These are phyloP conservation scores for Austropuccinia psidii DNA, from an alignment of 1,284 basidiomycete species.

Conservation along the genomic window DNA sequence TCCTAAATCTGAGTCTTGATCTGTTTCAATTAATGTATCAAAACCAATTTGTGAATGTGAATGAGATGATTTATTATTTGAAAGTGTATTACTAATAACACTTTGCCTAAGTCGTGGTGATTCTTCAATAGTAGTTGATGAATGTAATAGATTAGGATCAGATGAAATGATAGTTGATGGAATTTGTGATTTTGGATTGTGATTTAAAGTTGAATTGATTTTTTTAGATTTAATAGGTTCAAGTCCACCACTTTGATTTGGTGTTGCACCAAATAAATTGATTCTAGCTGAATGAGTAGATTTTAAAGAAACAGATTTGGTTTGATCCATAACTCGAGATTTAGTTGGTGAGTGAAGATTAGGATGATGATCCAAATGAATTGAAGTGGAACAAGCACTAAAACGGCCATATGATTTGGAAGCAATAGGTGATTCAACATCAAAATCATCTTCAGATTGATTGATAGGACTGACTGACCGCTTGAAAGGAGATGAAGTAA, in stretches of 20 bases:
- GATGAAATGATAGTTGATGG: background rate
- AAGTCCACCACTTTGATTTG: conserved; percentile 7
- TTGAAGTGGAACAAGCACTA: background rate
- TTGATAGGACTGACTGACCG: conserved; percentile 29
- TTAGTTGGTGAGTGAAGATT: background rate
- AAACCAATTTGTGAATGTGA: too few species aligned
- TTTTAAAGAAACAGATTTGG: background rate
- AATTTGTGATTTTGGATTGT: too few species aligned
- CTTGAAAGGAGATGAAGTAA: conserved; percentile 10
- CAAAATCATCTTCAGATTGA: conserved; percentile 26
- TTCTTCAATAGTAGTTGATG: too few species aligned
- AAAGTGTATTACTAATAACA: too few species aligned
- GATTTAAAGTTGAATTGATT: too few species aligned
- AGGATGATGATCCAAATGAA: background rate
- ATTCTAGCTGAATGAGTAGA: conserved; percentile 23
- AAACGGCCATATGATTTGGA: conserved; percentile 19
- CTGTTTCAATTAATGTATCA: too few species aligned
- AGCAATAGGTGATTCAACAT: conserved; percentile 33
- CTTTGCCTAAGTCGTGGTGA: too few species aligned
- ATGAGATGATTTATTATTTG: too few species aligned
- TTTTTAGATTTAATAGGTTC: too few species aligned
- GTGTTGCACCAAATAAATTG: conserved; percentile 31
- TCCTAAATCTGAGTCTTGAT: too few species aligned
- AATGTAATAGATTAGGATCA: background rate
- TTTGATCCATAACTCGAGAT: background rate